These are phyloP conservation scores for Massariosphaeria phaeospora DNA, from an alignment of 495 filamentous ascomycete species.

Conservation along the genomic window DNA sequence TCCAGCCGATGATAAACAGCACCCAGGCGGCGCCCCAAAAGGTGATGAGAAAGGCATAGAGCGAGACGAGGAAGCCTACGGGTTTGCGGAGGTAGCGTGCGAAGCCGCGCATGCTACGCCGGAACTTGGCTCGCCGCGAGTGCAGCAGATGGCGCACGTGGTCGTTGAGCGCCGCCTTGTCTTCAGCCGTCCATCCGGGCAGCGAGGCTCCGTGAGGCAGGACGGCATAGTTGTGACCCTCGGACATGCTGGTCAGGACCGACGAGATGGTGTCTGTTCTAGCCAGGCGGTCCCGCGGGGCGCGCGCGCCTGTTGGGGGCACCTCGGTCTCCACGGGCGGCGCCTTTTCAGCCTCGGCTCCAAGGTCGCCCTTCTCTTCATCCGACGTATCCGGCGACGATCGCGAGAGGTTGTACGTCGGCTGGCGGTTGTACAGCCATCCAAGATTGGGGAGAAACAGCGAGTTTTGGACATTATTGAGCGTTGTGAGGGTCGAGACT, in stretches of 20 bases:
- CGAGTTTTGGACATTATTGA: slow-evolving; percentile 77
- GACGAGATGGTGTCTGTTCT: slow-evolving; percentile 23
- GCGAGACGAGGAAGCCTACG: slow-evolving; percentile 67
- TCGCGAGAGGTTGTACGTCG: slow-evolving; percentile 67
- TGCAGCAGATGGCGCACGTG: slow-evolving; percentile 78
- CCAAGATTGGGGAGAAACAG: slow-evolving; percentile 66
- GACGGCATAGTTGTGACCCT: slow-evolving; percentile 48
- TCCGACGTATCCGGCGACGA: slow-evolving; percentile 32
- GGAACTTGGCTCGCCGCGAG: slow-evolving; percentile 68
- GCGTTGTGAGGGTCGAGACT: slow-evolving; percentile 65
- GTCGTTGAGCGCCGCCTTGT: slow-evolving; percentile 69
- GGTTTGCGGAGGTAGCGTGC: slow-evolving; percentile 66
- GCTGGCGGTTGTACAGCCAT: slow-evolving; percentile 55
- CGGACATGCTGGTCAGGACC: slow-evolving; percentile 22
- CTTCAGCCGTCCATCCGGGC: slow-evolving; percentile 64
- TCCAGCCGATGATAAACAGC: slow-evolving; percentile 79
- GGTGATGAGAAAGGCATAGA: slow-evolving; percentile 73
- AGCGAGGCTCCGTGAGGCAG: slow-evolving; percentile 61
- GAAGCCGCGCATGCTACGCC: slow-evolving; percentile 68
- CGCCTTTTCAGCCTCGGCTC: background rate
- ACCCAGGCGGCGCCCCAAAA: slow-evolving; percentile 79
- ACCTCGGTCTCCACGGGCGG: background rate
- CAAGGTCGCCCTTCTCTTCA: slow-evolving; percentile 7
- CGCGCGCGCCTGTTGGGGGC: background rate
- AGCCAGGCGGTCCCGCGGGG: background rate